Percentiles rank a stretch among this genome's conserved stretches.
Evolutionary conservation across 2,329 filamentous ascomycete genomes (phyloP).

Genomic region (Pseudonectria foliicola): DNA sequence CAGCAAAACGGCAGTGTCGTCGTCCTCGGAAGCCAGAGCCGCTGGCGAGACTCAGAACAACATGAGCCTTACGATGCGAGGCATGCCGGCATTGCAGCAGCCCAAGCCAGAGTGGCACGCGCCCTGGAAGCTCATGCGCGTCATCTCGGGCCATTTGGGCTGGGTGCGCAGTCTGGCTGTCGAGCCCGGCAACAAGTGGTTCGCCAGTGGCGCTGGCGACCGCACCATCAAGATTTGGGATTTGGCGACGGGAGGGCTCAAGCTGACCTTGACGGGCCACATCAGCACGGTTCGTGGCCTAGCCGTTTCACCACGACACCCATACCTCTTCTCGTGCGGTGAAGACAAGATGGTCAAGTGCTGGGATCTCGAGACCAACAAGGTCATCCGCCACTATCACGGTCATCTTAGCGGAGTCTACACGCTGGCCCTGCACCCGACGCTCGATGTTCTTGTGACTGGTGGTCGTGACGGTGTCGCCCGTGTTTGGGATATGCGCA

Average conservation of each 20-base stretch:
- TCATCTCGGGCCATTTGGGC: constrained; percentile 91
- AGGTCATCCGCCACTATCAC: constrained; percentile 96
- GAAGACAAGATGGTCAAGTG: constrained; percentile 99
- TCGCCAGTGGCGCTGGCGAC: constrained; percentile 90
- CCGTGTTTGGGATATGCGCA: constrained; percentile 97
- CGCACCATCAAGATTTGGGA: constrained; percentile 99
- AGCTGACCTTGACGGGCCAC: constrained; percentile 84
- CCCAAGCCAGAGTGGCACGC: constrained; percentile 90
- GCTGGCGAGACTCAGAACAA: constrained; percentile 20
- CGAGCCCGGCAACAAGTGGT: constrained; percentile 96
- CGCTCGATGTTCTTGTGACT: constrained; percentile 88
- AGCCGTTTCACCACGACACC: constrained; percentile 86
- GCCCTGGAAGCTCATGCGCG: constrained; percentile 97
- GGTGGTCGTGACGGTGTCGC: constrained; percentile 92
- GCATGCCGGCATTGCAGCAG: constrained; percentile 25
- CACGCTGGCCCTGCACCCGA: constrained; percentile 86
- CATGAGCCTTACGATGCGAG: constrained; percentile 27
- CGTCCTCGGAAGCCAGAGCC: constrained; percentile 8
- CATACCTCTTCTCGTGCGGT: constrained; percentile 94
- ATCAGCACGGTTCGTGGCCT: constrained; percentile 90
- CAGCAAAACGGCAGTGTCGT: constrained; percentile 34
- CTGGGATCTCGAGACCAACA: constrained; percentile 99
- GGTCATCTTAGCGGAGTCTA: constrained; percentile 96
- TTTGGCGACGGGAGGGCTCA: constrained; percentile 75
- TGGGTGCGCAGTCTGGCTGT: constrained; percentile 89